These are phyloP conservation scores for Eucalyptus erythrocorys DNA, from an alignment of 345 rosid species.

Conservation along the genomic window DNA sequence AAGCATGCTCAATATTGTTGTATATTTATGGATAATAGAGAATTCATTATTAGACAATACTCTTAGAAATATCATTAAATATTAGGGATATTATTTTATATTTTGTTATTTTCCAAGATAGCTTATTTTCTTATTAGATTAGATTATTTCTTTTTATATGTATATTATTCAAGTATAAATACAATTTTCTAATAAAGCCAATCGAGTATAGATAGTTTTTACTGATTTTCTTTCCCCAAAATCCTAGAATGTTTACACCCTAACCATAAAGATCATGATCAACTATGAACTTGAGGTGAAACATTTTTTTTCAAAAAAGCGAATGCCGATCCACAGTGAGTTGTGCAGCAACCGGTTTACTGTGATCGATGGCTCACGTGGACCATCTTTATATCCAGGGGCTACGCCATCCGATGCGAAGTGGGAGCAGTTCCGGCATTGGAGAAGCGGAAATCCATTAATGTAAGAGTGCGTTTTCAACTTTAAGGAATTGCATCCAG, in stretches of 20 bases:
- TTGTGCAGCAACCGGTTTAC: conserved; percentile 60
- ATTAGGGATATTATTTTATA: neutral
- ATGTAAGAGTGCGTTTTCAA: conserved; percentile 20
- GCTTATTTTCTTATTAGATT: no score
- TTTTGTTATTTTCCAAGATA: no score
- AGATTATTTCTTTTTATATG: no score
- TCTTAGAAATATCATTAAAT: no score
- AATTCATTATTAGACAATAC: no score
- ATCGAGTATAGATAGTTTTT: no score
- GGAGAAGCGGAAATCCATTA: conserved; percentile 20
- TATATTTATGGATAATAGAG: no score
- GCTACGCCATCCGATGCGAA: conserved; percentile 53
- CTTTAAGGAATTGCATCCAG: conserved; percentile 25
- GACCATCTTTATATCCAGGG: conserved; percentile 78
- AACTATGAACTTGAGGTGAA: neutral
- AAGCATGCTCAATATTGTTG: neutral
- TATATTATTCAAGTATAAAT: neutral
- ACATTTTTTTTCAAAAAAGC: conserved; percentile 3
- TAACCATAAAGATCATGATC: neutral
- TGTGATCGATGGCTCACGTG: conserved; percentile 61
- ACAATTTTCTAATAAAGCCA: neutral
- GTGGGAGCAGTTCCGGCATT: conserved; percentile 46
- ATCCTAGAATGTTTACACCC: neutral
- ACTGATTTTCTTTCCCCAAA: neutral
- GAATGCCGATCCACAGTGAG: conserved; percentile 38